A percentile compares a stretch with the other conserved stretches of the same genome.
phyloP scores from a whole-genome alignment of 768 basidiomycete species.

The Lactarius akahatsu region DNA sequence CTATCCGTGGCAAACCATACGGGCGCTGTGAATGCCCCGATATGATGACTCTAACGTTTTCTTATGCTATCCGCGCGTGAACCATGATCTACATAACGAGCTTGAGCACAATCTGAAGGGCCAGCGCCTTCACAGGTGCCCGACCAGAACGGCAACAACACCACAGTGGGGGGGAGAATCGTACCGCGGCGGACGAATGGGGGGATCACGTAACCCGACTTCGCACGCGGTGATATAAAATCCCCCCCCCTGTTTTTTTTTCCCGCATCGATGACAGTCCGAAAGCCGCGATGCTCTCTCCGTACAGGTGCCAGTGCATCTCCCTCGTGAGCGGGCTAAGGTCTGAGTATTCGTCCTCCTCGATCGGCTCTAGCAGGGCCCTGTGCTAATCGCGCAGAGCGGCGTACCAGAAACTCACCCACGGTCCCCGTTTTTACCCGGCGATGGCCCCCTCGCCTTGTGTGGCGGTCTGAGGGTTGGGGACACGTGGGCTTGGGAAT shows the following conservation, averaged over 20 bases:
- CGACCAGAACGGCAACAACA: no score
- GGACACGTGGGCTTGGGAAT: slow-evolving; percentile 33
- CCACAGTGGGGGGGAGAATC: no score
- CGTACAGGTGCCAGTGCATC: slow-evolving; percentile 16
- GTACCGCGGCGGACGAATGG: no score
- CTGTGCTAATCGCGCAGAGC: slow-evolving; percentile 33
- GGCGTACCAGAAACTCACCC: slow-evolving; percentile 36
- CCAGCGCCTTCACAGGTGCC: no score
- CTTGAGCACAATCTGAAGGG: no score
- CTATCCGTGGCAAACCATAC: background rate
- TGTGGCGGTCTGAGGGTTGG: background rate
- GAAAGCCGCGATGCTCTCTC: slow-evolving; percentile 29
- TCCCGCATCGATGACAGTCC: slow-evolving; percentile 13
- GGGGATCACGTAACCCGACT: background rate
- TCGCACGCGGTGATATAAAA: background rate
- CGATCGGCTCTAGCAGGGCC: slow-evolving; percentile 36
- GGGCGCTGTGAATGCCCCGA: background rate
- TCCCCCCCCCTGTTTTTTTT: background rate
- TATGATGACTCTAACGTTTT: background rate
- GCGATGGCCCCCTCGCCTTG: slow-evolving; percentile 3
- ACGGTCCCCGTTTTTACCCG: background rate
- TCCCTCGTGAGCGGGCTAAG: slow-evolving; percentile 37
- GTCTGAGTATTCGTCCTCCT: slow-evolving; percentile 36
- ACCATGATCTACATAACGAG: no score
- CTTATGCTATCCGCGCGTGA: no score